Percentiles rank a stretch among this genome's conserved stretches.
These are phyloP conservation scores for Schoenoplectus tabernaemontani DNA, from an alignment of 202 grass and related monocot genomes.

Conservation along the genomic window DNA sequence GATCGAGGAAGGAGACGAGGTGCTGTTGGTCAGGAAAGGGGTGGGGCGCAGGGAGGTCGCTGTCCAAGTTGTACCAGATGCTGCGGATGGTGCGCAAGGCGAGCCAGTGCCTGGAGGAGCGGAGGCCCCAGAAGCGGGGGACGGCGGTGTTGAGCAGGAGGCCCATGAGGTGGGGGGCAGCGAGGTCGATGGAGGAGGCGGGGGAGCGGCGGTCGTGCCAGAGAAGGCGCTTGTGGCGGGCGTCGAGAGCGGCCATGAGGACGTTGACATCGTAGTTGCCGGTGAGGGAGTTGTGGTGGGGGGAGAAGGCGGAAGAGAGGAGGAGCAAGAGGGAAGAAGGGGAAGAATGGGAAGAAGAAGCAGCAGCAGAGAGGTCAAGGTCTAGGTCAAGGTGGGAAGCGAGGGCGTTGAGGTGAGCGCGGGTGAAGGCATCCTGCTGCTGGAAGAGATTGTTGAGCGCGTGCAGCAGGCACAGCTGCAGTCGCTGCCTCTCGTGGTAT, in stretches of 20 bases:
- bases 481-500: slow-evolving; percentile 73
- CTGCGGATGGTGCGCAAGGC: slow-evolving; percentile 52
- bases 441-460: slow-evolving; percentile 97
- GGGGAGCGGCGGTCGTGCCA: slow-evolving; percentile 73
- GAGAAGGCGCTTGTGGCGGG: slow-evolving; percentile 37
- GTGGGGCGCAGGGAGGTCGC: slow-evolving; percentile 55
- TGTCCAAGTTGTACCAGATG: slow-evolving; percentile 84
- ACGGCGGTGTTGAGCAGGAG: slow-evolving; percentile 68
- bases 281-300: slow-evolving; percentile 70
- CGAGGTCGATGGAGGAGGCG: slow-evolving; percentile 52
- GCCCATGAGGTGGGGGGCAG: slow-evolving; percentile 43
- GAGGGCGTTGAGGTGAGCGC: neutral
- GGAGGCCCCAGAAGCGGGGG: slow-evolving; percentile 47
- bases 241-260: slow-evolving; percentile 58
- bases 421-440: slow-evolving; percentile 29
- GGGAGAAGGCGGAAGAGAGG: slow-evolving; percentile 53
- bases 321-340: slow-evolving; percentile 33
- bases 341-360: no score
- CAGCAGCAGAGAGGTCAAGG: no score
- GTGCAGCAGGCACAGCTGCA: slow-evolving; percentile 90
- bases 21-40: slow-evolving; percentile 43
- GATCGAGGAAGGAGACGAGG: slow-evolving; percentile 54
- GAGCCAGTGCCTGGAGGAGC: slow-evolving; percentile 72
- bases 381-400: slow-evolving; percentile 18
- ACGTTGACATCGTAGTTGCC: slow-evolving; percentile 97